These are phyloP conservation scores for Fusarium foetens DNA, from an alignment of 2,329 filamentous ascomycete species.

Conservation along the genomic window DNA sequence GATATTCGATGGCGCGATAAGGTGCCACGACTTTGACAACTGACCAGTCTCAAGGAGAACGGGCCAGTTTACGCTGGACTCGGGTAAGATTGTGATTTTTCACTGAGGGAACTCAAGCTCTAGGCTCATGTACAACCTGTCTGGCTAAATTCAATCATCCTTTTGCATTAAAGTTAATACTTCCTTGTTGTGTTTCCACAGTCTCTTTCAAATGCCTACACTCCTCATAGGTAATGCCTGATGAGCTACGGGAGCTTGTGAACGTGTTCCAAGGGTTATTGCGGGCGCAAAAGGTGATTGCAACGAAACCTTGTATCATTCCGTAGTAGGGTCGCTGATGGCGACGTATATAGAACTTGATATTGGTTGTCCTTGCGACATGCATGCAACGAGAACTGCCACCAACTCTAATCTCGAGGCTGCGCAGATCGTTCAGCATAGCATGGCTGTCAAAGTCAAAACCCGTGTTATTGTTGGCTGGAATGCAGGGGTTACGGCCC, in stretches of 20 bases:
- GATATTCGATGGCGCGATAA: not conserved
- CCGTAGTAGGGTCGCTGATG: not conserved
- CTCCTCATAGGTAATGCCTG: not conserved
- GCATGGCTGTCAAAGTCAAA: not conserved
- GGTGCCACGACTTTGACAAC: not conserved
- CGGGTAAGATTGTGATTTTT: not conserved
- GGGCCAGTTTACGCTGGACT: not conserved
- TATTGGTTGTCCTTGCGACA: not conserved
- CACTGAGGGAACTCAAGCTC: not conserved
- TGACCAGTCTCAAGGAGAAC: not conserved
- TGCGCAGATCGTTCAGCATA: not conserved
- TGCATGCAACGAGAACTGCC: not conserved
- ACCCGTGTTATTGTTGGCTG: not conserved
- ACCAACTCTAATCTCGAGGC: not conserved
- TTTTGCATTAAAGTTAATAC: not conserved
- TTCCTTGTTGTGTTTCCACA: not conserved
- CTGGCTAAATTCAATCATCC: not conserved
- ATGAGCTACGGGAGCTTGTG: not conserved
- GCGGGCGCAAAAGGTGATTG: not conserved
- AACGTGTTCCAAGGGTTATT: not conserved
- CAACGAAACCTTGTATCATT: not conserved
- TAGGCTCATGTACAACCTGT: not conserved
- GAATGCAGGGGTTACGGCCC: constrained; percentile 6
- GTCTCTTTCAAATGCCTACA: not conserved
- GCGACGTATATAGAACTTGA: not conserved